Evolutionary conservation across 805 yeast genomes (phyloP), one percentile per base, ranked within the genome.

Genomic region (Starmerella davenportii): DNA sequence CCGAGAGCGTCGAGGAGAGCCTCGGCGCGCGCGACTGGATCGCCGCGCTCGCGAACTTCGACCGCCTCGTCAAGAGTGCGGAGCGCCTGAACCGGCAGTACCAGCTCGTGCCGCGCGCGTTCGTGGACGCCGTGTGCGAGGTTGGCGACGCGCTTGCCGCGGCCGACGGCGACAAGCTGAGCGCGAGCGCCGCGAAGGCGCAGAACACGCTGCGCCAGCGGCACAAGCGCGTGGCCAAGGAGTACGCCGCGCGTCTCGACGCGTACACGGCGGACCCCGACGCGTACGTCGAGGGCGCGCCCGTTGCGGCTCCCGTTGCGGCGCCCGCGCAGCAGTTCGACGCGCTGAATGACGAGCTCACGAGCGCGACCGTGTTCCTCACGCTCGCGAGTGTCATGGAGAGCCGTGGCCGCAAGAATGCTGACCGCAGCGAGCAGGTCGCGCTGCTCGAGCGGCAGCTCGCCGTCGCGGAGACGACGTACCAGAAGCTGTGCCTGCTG

Each of bases 391-490:
- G 72, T 39, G 74, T 90, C 41, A 64, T 79, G 43, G 96, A 90
- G 60, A 68, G 84, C 36, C 76, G 98, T 63, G 98, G 98, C 66
- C 85, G 85, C 68, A 87, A 81, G 67, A 84, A 81, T 58, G 78
- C 82, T 45, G 94, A 87, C 58, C 72, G 76, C 46, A 58, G 56
- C 45, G 93, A 80, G 58, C 93, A 87, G 60, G 72, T 84, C 47
- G 62, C 63, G 40, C 64, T 68, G 34, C 66, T 90, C 54, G 93
- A 79, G 61, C 66, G 64, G 35, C 64, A 80, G 45, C 49, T 69
- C 36, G 50, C 52, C 17, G 51, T 61, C 9, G 66, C 76, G 40
- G 63, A 70, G 9, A 60, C 63, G 32, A 69, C 81, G 21, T 90
- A 79, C 59, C 93, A 90, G 63, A 64, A 66, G 47, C 80, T 90